These are phyloP conservation scores for Lipomyces chichibuensis DNA, from an alignment of 805 yeast genomes.

Conservation along the genomic window DNA sequence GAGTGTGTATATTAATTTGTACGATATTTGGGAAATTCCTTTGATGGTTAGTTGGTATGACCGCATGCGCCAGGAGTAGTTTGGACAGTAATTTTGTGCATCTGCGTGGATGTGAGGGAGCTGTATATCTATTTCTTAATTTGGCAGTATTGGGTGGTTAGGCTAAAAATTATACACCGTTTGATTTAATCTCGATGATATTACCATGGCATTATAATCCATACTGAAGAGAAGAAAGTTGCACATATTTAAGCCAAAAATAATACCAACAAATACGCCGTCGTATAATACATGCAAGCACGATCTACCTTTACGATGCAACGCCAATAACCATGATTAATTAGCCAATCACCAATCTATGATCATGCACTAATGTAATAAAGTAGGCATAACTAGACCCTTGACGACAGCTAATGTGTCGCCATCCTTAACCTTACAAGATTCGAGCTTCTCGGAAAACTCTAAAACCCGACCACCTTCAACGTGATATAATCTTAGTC, in stretches of 20 bases:
- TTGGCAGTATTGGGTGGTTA: not conserved
- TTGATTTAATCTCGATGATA: not conserved
- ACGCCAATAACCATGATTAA: not conserved
- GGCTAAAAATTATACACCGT: not conserved
- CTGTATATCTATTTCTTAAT: not conserved
- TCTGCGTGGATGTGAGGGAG: not conserved
- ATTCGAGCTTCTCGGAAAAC: conserved; percentile 48
- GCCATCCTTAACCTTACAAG: conserved; percentile 51
- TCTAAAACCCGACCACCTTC: conserved; percentile 45
- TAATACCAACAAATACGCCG: not conserved
- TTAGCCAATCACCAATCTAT: not conserved
- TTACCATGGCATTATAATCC: not conserved
- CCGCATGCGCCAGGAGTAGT: not conserved
- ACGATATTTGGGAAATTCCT: not conserved
- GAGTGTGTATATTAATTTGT: not conserved
- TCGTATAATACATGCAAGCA: not conserved
- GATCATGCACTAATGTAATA: conserved; percentile 17
- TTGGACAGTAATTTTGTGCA: not conserved
- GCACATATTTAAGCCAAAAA: not conserved
- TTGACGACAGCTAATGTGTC: conserved; percentile 58
- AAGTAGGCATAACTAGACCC: conserved; percentile 46
- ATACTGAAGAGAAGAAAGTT: not conserved
- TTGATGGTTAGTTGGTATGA: not conserved
- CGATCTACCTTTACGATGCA: not conserved
- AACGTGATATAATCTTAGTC: conserved; percentile 53